Conservation (phyloP, 352 stramenopile species). For the Pythium pectinolyticum region DNA sequence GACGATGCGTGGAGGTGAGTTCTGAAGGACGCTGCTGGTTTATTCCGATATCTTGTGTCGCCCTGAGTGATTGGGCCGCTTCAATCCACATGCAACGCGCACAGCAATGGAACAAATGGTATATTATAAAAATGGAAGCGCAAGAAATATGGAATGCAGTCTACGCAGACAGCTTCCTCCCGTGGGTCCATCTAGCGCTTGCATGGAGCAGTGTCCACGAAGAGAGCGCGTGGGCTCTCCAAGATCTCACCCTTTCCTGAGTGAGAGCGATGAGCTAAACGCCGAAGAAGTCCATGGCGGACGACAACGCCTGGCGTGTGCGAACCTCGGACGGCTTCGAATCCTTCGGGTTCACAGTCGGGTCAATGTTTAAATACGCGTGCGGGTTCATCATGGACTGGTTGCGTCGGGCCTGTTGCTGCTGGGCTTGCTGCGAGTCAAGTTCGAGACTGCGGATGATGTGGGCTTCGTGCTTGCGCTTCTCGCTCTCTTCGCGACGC, state of each 20-base stretch:
- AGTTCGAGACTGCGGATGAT: slow-evolving; percentile 82
- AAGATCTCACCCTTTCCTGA: background rate
- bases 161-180: too few species aligned
- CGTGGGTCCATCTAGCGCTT: too few species aligned
- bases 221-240: too few species aligned
- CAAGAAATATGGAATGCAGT: slow-evolving; percentile 21
- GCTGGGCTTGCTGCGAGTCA: slow-evolving; percentile 49
- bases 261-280: slow-evolving; percentile 38
- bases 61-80: too few species aligned
- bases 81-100: background rate
- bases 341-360: slow-evolving; percentile 81
- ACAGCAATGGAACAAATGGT: slow-evolving; percentile 1
- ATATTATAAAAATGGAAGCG: slow-evolving; percentile 14
- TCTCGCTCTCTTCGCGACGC: slow-evolving; percentile 82
- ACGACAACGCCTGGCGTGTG: slow-evolving; percentile 74
- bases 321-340: slow-evolving; percentile 72
- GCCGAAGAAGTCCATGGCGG: slow-evolving; percentile 86
- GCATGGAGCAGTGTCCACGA: too few species aligned
- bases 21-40: too few species aligned
- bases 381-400: slow-evolving; percentile 23
- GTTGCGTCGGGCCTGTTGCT: slow-evolving; percentile 28
- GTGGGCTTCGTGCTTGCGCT: slow-evolving; percentile 81
- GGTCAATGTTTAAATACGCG: slow-evolving; percentile 49
- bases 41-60: too few species aligned
- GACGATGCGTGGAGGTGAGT: too few species aligned